Conservation (phyloP, 75 land plant species). For the Ceratopteris richardii region DNA sequence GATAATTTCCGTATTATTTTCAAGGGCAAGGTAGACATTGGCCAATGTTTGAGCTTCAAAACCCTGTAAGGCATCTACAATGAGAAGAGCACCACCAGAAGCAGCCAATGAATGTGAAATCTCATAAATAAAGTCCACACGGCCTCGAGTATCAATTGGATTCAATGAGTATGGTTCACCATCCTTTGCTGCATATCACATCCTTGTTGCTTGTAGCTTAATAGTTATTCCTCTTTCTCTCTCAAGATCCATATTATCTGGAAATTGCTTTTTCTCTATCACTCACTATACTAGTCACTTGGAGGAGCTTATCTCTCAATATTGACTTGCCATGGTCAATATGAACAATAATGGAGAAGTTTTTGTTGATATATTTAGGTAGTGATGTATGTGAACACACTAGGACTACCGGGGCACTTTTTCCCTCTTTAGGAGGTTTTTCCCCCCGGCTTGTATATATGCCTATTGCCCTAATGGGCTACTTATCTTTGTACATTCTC, state of each 20-base stretch:
- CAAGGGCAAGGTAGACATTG: no score
- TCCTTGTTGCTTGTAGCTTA: conserved; percentile 96
- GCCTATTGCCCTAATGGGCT: no score
- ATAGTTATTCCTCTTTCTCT: conserved; percentile 98
- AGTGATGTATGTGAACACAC: no score
- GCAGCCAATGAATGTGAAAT: conserved; percentile 97
- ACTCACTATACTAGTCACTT: conserved; percentile 85
- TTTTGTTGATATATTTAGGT: no score
- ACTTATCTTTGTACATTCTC: no score
- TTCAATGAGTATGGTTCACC: conserved; percentile 79
- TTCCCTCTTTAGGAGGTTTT: no score
- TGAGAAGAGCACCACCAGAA: conserved; percentile 98
- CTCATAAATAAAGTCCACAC: conserved; percentile 99
- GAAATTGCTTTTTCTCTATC: conserved; percentile 90
- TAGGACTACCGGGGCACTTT: no score
- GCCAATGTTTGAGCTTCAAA: neutral
- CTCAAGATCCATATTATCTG: conserved; percentile 99
- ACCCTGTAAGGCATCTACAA: conserved; percentile 99
- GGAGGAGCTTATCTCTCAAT: conserved; percentile 85
- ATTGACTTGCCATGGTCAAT: conserved; percentile 99
- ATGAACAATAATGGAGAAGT: conserved; percentile 93
- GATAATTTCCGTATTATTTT: no score
- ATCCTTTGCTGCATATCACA: conserved; percentile 62
- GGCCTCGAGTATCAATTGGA: conserved; percentile 97
- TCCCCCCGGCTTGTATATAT: no score